These are phyloP conservation scores for Alternaria tenuissima DNA, from an alignment of 2,329 filamentous ascomycete genomes.

Conservation along the genomic window DNA sequence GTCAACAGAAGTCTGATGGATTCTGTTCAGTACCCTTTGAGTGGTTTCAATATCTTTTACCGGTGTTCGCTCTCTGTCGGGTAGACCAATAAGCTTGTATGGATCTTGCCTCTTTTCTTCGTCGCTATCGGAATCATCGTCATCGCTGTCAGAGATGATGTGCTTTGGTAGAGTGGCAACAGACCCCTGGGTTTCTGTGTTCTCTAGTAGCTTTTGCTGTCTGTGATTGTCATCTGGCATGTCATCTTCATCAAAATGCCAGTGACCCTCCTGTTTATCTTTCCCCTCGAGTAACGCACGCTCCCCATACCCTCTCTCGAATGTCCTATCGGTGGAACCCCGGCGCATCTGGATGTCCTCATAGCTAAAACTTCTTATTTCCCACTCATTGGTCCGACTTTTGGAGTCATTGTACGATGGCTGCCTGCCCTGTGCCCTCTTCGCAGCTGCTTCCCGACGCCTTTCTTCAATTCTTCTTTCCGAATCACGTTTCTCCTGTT, in stretches of 20 bases:
- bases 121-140: not conserved
- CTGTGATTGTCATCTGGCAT: not conserved
- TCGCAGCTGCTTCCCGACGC: not conserved
- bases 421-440: not conserved
- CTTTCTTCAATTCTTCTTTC: not conserved
- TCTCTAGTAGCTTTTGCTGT: not conserved
- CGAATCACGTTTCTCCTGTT: not conserved
- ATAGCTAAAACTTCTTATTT: not conserved
- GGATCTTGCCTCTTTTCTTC: constrained; percentile 3
- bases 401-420: not conserved
- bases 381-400: not conserved
- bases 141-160: not conserved
- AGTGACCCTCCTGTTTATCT: not conserved
- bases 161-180: not conserved
- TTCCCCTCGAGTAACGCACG: not conserved
- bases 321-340: not conserved
- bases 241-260: not conserved
- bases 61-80: not conserved
- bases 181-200: not conserved
- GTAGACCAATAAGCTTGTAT: constrained; percentile 2
- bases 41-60: constrained; percentile 2
- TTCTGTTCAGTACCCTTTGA: not conserved
- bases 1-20: not conserved
- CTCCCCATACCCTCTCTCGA: not conserved
- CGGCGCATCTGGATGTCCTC: not conserved